Conservation (phyloP, 2,329 filamentous ascomycete species). For the Phyllosticta citriasiana region DNA sequence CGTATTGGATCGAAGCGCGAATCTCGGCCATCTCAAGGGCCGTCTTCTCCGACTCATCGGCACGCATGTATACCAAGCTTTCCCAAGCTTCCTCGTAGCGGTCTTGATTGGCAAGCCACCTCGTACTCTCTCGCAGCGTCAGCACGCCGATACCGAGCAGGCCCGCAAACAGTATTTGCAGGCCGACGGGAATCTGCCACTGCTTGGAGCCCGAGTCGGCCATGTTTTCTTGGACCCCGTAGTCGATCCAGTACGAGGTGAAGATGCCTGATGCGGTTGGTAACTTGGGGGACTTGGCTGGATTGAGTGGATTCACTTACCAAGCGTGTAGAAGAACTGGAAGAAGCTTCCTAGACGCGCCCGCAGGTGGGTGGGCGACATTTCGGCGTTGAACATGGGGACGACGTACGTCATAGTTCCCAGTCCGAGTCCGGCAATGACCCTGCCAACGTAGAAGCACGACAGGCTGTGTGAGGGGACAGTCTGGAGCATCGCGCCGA, state of each 20-base stretch:
- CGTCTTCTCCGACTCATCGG: constrained; percentile 27
- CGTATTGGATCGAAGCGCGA: constrained; percentile 36
- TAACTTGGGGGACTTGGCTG: neutral
- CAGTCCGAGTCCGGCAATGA: constrained; percentile 49
- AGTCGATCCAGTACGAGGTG: constrained; percentile 45
- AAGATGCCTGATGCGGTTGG: constrained; percentile 27
- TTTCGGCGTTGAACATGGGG: constrained; percentile 38
- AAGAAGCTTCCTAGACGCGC: constrained; percentile 38
- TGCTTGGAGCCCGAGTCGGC: constrained; percentile 28
- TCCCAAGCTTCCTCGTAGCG: constrained; percentile 50
- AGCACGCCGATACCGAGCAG: constrained; percentile 22
- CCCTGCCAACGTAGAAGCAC: constrained; percentile 42
- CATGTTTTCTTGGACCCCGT: constrained; percentile 32
- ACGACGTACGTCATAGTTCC: constrained; percentile 34
- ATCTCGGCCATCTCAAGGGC: constrained; percentile 42
- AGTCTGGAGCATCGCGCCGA: constrained; percentile 36
- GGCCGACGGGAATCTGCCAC: constrained; percentile 47
- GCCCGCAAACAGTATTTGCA: constrained; percentile 24
- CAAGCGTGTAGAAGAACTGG: constrained; percentile 41
- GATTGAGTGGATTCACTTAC: constrained; percentile 15
- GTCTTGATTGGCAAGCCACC: constrained; percentile 56
- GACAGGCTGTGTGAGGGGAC: constrained; percentile 36
- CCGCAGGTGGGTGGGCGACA: constrained; percentile 37
- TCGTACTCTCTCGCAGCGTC: constrained; percentile 38
- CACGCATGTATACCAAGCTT: constrained; percentile 44